Evolutionary conservation across 2,329 filamentous ascomycete species (phyloP).

Genomic region (Diaporthe caulivora): DNA sequence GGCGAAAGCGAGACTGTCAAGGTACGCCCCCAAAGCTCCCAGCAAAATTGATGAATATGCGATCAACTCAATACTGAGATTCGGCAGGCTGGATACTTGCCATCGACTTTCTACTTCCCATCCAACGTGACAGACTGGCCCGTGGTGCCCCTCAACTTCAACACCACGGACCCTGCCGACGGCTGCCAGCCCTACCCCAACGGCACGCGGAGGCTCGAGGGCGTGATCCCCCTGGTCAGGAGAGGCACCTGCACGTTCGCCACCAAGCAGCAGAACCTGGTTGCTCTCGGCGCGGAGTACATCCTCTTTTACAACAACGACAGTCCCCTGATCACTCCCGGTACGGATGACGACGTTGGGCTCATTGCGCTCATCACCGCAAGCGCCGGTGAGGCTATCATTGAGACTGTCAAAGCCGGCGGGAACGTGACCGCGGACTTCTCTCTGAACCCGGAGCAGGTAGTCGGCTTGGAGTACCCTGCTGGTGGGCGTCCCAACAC

Average conservation of each 20-base stretch:
- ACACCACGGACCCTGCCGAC: constrained; percentile 44
- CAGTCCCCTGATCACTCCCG: constrained; percentile 34
- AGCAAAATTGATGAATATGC: background rate
- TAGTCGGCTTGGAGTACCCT: constrained; percentile 19
- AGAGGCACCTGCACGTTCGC: constrained; percentile 46
- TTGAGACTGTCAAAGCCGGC: constrained; percentile 47
- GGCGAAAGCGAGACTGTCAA: constrained; percentile 31
- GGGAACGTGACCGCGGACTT: constrained; percentile 49
- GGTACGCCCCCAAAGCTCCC: background rate
- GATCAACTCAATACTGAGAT: background rate
- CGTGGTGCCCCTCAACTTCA: constrained; percentile 44
- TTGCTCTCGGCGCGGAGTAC: constrained; percentile 45
- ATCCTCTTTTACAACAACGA: constrained; percentile 51
- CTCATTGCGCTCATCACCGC: constrained; percentile 44
- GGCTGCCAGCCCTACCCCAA: constrained; percentile 55
- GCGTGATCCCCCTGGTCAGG: constrained; percentile 56
- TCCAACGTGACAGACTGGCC: constrained; percentile 42
- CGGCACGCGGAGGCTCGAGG: constrained; percentile 53
- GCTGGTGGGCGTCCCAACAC: constrained; percentile 52
- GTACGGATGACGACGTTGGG: background rate
- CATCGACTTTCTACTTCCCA: constrained; percentile 36
- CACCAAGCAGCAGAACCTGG: constrained; percentile 48
- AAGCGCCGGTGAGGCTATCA: constrained; percentile 48
- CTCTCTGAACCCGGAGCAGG: constrained; percentile 29
- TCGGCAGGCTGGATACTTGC: constrained; percentile 34